phyloP scores from a whole-genome alignment of 768 basidiomycete genomes.

The Lentinula lateritia region DNA sequence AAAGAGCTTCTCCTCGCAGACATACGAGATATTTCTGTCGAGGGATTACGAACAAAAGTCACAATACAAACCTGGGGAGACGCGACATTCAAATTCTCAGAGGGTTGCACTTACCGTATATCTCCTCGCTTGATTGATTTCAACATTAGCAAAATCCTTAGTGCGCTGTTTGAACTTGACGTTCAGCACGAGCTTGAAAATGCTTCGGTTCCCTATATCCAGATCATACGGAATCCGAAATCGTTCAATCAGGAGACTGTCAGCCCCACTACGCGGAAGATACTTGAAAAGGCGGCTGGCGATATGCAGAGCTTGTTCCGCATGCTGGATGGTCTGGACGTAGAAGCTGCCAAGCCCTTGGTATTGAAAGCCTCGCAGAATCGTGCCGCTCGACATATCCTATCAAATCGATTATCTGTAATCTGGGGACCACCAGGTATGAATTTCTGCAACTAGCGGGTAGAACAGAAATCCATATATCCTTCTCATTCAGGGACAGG shows the following conservation, averaged over 20 bases:
- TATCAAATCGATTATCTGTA: slow-evolving; percentile 38
- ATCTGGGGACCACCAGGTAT: slow-evolving; percentile 48
- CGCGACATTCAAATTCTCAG: slow-evolving; percentile 20
- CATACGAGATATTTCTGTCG: slow-evolving; percentile 31
- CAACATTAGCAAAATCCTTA: slow-evolving; percentile 41
- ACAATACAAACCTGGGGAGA: slow-evolving; percentile 34
- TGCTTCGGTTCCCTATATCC: slow-evolving; percentile 28
- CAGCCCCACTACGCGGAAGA: slow-evolving; percentile 14
- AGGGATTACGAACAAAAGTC: slow-evolving; percentile 26
- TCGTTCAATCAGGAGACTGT: slow-evolving; percentile 28
- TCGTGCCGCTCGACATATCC: slow-evolving; percentile 34
- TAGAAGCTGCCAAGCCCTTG: slow-evolving; percentile 29
- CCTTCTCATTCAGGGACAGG: slow-evolving; percentile 33
- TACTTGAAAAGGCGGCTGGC: slow-evolving; percentile 28
- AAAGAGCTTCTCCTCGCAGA: slow-evolving; percentile 34
- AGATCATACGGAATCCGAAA: slow-evolving; percentile 36
- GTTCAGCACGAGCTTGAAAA: slow-evolving; percentile 22
- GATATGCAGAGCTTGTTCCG: slow-evolving; percentile 36
- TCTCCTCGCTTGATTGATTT: slow-evolving; percentile 49
- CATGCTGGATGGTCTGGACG: slow-evolving; percentile 26
- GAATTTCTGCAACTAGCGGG: slow-evolving; percentile 1
- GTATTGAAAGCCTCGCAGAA: slow-evolving; percentile 43
- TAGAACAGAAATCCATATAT: background rate
- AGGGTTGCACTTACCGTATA: slow-evolving; percentile 34
- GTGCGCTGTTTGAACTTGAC: slow-evolving; percentile 41